phyloP scores from a whole-genome alignment of 352 stramenopile species.

The Phytophthora cryptogea region DNA sequence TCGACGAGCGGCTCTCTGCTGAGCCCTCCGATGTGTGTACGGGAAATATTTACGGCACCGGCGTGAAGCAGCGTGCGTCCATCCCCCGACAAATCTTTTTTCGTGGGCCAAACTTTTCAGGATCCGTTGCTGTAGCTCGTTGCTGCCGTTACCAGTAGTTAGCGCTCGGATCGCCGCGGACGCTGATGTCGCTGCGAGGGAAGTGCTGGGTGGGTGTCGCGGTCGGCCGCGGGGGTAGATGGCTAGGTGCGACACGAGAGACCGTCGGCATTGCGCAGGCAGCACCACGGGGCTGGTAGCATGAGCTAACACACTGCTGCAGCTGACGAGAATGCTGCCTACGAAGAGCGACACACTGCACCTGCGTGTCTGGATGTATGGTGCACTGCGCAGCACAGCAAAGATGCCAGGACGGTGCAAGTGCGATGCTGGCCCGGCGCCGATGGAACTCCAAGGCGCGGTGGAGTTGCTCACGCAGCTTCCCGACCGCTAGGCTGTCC shows the following conservation, averaged over 20 bases:
- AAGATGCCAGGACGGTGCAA: too few relatives aligned
- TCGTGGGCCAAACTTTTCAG: slow-evolving; percentile 15
- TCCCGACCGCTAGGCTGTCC: slow-evolving; percentile 21
- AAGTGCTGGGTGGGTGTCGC: slow-evolving; percentile 12
- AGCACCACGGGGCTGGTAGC: neutral
- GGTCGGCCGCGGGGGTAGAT: slow-evolving; percentile 22
- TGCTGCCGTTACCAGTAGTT: too few relatives aligned
- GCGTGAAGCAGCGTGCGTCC: slow-evolving; percentile 10
- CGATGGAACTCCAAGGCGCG: slow-evolving; percentile 6
- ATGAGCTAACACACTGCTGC: neutral
- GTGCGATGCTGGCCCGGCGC: neutral
- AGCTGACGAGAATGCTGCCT: neutral
- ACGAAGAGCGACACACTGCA: neutral
- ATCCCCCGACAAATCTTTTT: slow-evolving; percentile 12
- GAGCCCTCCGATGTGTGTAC: slow-evolving; percentile 21
- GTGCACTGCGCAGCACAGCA: too few relatives aligned
- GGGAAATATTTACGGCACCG: slow-evolving; percentile 19
- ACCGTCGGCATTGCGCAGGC: neutral
- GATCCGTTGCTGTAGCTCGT: too few relatives aligned
- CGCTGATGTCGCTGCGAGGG: too few relatives aligned
- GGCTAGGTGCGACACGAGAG: slow-evolving; percentile 30
- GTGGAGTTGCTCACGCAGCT: neutral
- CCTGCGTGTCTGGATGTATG: neutral
- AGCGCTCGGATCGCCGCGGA: too few relatives aligned
- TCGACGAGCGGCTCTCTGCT: slow-evolving; percentile 9